Conservation (phyloP, 2,329 filamentous ascomycete species). For the Fusarium udum region DNA sequence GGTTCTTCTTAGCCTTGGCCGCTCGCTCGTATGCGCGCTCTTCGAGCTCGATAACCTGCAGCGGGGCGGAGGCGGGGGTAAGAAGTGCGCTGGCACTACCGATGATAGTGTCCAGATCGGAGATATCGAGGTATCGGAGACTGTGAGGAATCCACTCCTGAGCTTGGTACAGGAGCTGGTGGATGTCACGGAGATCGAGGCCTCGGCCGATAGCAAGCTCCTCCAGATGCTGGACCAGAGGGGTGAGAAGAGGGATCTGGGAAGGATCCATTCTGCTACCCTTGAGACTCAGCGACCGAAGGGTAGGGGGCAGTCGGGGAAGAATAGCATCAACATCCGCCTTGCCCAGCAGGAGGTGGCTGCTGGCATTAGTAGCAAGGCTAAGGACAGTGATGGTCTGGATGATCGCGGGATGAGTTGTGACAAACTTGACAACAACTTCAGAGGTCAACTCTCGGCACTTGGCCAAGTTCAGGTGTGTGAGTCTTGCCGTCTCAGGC, state of each 20-base stretch:
- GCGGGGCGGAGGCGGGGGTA: constrained; percentile 67
- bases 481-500: constrained; percentile 75
- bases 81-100: constrained; percentile 70
- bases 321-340: constrained; percentile 73
- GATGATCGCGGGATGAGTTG: constrained; percentile 74
- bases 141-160: constrained; percentile 60
- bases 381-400: constrained; percentile 75
- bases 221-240: constrained; percentile 74
- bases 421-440: constrained; percentile 75
- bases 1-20: constrained; percentile 69
- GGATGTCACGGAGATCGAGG: constrained; percentile 71
- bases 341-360: constrained; percentile 74
- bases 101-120: constrained; percentile 67
- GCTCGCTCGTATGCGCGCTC: constrained; percentile 73
- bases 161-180: constrained; percentile 68
- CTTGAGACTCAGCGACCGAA: constrained; percentile 79
- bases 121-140: constrained; percentile 80
- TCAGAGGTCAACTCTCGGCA: constrained; percentile 75
- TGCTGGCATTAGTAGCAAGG: constrained; percentile 75
- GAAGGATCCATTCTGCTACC: constrained; percentile 74
- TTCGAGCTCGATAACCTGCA: constrained; percentile 80
- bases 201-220: constrained; percentile 79
- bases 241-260: constrained; percentile 71
- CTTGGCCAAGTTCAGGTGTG: constrained; percentile 81
- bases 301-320: constrained; percentile 69